Evolutionary conservation across 345 rosid species (phyloP), one percentile per base, ranked within the genome.

Genomic region (Camelina hispida): DNA sequence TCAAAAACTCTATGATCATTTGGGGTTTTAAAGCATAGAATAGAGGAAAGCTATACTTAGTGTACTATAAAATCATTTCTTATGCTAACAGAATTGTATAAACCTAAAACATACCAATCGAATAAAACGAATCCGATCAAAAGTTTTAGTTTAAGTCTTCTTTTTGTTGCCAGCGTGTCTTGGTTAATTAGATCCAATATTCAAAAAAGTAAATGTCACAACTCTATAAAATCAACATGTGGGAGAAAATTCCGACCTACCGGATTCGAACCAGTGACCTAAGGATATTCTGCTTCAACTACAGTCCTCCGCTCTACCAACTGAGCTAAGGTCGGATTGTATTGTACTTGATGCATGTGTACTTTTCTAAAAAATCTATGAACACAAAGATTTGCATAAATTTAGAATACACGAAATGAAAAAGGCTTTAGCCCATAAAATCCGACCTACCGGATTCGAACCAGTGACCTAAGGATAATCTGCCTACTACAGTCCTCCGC

Each of bases 261-360:
- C 66, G 66, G 35, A 55, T 57, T 57, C 42, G 42, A 57, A 15
- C 62, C 14, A 57, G 22, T 57, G 62, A 57, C 22, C 62, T 57
- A 30, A 57, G 62, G 42, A 57, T 30, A 57, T 47, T 52, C 52
- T 50, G 64, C 61, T 0, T 66, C 81, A 0, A 87, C 93, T 92
- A 90, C 96, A 90, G 96, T 88, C 94, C 96, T 90, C 97, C 93
- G 91, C 97, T 86, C 92, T 92, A 51, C 91, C 92, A 92, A 83
- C 96, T 89, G 89, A 92, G 96, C 97, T 85, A 92, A 89, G 89
- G 89, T 87, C 92, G 91, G 91, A 61, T 38, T 60, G 2, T 28
- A 14, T 0, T 54, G 13, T 25, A 54, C 5, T 6, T 6, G 5
- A 25, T 6, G 9, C 35, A 54, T 54, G 59, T 6, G 35, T 11